These are phyloP conservation scores for Aureobasidium sp. DNA, from an alignment of 2,329 filamentous ascomycete genomes.

Conservation along the genomic window DNA sequence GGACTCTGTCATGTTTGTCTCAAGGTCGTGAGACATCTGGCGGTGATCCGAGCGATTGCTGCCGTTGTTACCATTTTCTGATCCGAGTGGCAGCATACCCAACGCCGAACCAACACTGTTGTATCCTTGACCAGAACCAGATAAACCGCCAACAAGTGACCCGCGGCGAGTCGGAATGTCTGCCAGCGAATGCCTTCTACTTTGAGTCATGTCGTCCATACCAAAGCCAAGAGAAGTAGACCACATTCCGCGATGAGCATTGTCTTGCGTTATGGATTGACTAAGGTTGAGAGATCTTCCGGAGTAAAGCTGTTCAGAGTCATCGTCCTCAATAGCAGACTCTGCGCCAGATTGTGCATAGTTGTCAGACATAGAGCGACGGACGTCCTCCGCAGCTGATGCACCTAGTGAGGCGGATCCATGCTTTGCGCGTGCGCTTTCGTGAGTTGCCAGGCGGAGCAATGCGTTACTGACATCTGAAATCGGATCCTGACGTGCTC, in stretches of 20 bases:
- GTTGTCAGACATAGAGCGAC: background rate
- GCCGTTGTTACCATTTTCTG: background rate
- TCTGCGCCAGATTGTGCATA: background rate
- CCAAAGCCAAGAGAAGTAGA: conserved; percentile 13
- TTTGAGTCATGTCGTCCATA: conserved; percentile 59
- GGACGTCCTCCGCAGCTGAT: conserved; percentile 3
- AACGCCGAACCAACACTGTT: background rate
- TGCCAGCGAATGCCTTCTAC: conserved; percentile 72
- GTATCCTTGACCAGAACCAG: background rate
- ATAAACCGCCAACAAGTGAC: conserved; percentile 25
- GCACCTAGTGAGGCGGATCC: conserved; percentile 1
- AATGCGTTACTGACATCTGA: conserved; percentile 19
- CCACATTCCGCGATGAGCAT: conserved; percentile 4
- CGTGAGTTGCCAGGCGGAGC: conserved; percentile 32
- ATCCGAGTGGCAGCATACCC: background rate
- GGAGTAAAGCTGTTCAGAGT: background rate
- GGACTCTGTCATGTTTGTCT: conserved; percentile 12
- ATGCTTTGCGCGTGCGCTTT: conserved; percentile 25
- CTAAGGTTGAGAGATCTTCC: background rate
- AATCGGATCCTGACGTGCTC: background rate
- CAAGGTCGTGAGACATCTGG: background rate
- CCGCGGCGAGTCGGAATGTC: conserved; percentile 34
- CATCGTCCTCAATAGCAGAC: conserved; percentile 12
- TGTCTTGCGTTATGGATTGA: conserved; percentile 50
- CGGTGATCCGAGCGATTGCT: background rate